Evolutionary conservation across 768 basidiomycete genomes (phyloP).

Genomic region (Amanita pallidorosea): DNA sequence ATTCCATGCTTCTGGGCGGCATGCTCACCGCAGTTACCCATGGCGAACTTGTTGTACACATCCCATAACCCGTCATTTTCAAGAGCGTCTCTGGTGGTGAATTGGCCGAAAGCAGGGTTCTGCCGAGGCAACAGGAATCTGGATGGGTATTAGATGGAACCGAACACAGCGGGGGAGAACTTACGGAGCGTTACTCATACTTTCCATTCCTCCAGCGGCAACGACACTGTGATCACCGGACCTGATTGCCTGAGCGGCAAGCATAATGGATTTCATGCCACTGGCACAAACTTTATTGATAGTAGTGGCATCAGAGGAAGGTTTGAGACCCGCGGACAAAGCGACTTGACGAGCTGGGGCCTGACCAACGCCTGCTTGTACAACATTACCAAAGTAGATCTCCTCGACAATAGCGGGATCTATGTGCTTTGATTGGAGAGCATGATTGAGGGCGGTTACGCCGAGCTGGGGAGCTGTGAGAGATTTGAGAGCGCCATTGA

Average conservation of each 20-base stretch:
- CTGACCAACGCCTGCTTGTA: conserved; percentile 96
- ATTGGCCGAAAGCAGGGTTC: conserved; percentile 82
- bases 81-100: conserved; percentile 78
- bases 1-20: conserved; percentile 77
- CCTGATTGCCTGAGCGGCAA: conserved; percentile 85
- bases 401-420: conserved; percentile 84
- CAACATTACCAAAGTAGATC: conserved; percentile 94
- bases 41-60: conserved; percentile 94
- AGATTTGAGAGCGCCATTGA: conserved; percentile 83
- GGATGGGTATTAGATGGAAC: conserved; percentile 3
- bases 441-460: conserved; percentile 79
- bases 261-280: conserved; percentile 91
- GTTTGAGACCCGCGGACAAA: conserved; percentile 76
- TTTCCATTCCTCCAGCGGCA: conserved; percentile 97
- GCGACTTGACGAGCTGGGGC: conserved; percentile 97
- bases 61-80: conserved; percentile 94
- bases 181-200: conserved; percentile 98
- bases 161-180: conserved; percentile 21
- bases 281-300: conserved; percentile 99
- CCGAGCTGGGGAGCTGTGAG: conserved; percentile 91
- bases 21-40: conserved; percentile 94
- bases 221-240: conserved; percentile 79
- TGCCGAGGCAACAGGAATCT: conserved; percentile 78
- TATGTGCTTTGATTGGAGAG: conserved; percentile 70
- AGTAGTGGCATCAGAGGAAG: conserved; percentile 90